Evolutionary conservation across 176 grass and related monocot genomes (phyloP).

Genomic region (Oryza nivara): DNA sequence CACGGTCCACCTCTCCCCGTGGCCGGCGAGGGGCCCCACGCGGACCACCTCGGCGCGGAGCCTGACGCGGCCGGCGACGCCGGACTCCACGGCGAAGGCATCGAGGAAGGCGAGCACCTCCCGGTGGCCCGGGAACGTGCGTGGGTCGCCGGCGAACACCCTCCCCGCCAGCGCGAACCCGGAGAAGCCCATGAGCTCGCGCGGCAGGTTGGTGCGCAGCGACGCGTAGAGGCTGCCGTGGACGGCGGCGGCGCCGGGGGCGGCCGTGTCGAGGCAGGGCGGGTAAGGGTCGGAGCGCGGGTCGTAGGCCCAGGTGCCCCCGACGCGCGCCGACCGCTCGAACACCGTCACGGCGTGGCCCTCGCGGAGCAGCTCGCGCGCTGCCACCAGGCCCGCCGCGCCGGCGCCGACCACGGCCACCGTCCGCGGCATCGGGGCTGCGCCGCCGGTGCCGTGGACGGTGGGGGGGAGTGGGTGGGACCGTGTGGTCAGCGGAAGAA

Average conservation of each 20-base stretch:
- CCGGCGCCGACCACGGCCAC: slow-evolving; percentile 62
- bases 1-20: slow-evolving; percentile 37
- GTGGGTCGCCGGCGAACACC: slow-evolving; percentile 44
- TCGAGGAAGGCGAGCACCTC: slow-evolving; percentile 54
- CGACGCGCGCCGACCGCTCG: slow-evolving; percentile 49
- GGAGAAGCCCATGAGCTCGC: slow-evolving; percentile 58
- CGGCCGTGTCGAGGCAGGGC: slow-evolving; percentile 7
- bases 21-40: neutral
- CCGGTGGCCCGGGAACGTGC: slow-evolving; percentile 51
- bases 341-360: slow-evolving; percentile 53
- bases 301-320: slow-evolving; percentile 57
- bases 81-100: slow-evolving; percentile 48
- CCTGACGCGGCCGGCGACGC: slow-evolving; percentile 37
- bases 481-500: neutral
- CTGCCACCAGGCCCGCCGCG: slow-evolving; percentile 44
- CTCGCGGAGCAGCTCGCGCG: slow-evolving; percentile 54
- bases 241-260: slow-evolving; percentile 33
- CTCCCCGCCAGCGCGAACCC: slow-evolving; percentile 16
- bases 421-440: slow-evolving; percentile 6
- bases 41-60: slow-evolving; percentile 40
- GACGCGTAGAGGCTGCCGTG: slow-evolving; percentile 60
- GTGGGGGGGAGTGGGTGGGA: neutral
- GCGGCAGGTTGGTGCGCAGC: slow-evolving; percentile 61
- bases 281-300: slow-evolving; percentile 30
- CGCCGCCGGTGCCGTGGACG: neutral